Conservation (phyloP, 306 rosid species). For the Castanopsis chinensis region DNA sequence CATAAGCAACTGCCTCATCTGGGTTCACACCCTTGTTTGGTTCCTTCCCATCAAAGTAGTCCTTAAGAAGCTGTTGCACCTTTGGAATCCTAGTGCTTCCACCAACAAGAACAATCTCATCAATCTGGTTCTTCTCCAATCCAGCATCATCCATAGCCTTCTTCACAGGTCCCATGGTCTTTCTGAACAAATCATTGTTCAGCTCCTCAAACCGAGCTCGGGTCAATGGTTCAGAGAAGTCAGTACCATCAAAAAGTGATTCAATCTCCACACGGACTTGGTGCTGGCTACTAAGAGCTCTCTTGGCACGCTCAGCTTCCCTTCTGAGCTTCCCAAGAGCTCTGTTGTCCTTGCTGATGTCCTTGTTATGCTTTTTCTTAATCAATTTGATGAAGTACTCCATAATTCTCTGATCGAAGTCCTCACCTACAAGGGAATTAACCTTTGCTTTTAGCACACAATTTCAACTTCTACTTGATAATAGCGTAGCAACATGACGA, state of each 20-base stretch:
- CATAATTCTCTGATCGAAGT: conserved; percentile 88
- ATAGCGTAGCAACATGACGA: too few relatives aligned
- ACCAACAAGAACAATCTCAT: conserved; percentile 94
- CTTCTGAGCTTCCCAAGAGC: conserved; percentile 96
- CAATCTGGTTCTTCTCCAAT: conserved; percentile 80
- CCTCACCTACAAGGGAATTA: conserved; percentile 62
- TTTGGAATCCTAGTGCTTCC: conserved; percentile 98
- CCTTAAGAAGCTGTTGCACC: conserved; percentile 92
- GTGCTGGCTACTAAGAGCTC: conserved; percentile 99
- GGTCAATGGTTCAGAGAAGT: conserved; percentile 89
- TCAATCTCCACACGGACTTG: conserved; percentile 98
- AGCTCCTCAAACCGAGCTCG: conserved; percentile 93
- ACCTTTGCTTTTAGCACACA: not conserved
- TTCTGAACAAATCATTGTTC: conserved; percentile 95
- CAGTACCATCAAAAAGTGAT: conserved; percentile 87
- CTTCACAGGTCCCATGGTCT: conserved; percentile 99
- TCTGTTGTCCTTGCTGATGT: conserved; percentile 96
- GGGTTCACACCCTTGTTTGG: conserved; percentile 99
- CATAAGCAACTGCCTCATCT: conserved; percentile 96
- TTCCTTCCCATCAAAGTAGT: conserved; percentile 92
- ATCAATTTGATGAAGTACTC: conserved; percentile 97
- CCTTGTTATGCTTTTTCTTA: conserved; percentile 93
- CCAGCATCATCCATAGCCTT: conserved; percentile 99
- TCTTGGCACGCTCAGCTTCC: conserved; percentile 94
- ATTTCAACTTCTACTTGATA: not conserved